Conservation (phyloP, 106 monocot species). For the Iris macrosiphon region DNA sequence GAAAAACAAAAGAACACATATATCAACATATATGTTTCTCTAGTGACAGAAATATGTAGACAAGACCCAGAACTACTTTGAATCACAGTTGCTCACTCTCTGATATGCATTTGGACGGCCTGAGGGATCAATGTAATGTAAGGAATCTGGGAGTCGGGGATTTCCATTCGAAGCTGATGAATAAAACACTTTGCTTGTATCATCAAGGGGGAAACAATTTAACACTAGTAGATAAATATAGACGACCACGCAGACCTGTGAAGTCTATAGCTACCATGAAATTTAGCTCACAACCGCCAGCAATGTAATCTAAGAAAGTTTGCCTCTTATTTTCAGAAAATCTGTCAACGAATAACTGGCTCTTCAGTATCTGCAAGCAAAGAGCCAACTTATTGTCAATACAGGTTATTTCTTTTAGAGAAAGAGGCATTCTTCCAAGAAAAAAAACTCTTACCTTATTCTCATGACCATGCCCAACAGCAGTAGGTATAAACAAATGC, state of each 20-base stretch:
- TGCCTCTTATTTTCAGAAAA: constrained; percentile 38
- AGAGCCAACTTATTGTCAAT: not conserved
- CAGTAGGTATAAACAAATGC: constrained; percentile 46
- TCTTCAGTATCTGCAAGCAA: constrained; percentile 47
- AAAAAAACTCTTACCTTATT: constrained; percentile 38
- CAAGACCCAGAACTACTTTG: not conserved
- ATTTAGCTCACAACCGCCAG: constrained; percentile 76
- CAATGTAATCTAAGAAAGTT: constrained; percentile 87
- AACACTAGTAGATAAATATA: constrained; percentile 26
- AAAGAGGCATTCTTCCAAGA: not conserved
- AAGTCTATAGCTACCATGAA: constrained; percentile 27
- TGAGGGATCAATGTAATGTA: constrained; percentile 88
- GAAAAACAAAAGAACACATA: not conserved
- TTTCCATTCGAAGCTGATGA: constrained; percentile 91
- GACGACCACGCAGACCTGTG: constrained; percentile 11
- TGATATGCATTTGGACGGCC: constrained; percentile 91
- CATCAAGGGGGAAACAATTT: not conserved
- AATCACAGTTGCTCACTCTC: constrained; percentile 52
- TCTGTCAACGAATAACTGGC: constrained; percentile 64
- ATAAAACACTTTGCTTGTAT: not conserved
- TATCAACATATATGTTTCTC: not conserved
- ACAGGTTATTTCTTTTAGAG: not conserved
- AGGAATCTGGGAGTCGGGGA: constrained; percentile 82
- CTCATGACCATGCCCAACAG: constrained; percentile 18
- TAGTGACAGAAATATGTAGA: not conserved